Conservation (phyloP, 2,329 filamentous ascomycete species). For the Aureobasidium sp. region DNA sequence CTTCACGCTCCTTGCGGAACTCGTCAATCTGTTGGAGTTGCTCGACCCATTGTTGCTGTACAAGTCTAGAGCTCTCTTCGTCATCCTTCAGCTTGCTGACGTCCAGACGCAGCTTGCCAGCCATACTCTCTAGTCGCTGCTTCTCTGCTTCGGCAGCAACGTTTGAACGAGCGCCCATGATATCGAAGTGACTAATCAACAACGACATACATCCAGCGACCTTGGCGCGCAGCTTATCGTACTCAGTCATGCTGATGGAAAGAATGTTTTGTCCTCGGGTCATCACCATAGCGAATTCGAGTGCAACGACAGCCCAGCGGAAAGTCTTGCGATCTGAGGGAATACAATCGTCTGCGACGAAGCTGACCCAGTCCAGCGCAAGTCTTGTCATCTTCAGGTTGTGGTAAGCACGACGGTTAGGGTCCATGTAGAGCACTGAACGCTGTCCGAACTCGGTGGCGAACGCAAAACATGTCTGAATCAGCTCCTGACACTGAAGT, state of each 20-base stretch:
- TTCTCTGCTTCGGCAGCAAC: constrained; percentile 91
- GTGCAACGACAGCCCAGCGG: constrained; percentile 88
- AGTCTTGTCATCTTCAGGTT: constrained; percentile 90
- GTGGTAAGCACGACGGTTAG: constrained; percentile 92
- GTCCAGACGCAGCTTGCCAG: constrained; percentile 69
- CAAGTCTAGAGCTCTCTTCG: constrained; percentile 69
- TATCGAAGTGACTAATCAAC: constrained; percentile 96
- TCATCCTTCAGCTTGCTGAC: constrained; percentile 68
- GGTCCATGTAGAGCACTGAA: constrained; percentile 90
- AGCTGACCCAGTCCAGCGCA: constrained; percentile 93
- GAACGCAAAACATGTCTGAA: constrained; percentile 96
- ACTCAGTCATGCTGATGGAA: constrained; percentile 83
- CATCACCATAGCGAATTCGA: constrained; percentile 97
- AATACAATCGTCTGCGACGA: constrained; percentile 94
- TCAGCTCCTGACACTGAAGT: constrained; percentile 85
- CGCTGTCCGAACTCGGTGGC: constrained; percentile 98
- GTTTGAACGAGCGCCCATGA: constrained; percentile 92
- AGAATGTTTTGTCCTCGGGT: constrained; percentile 88
- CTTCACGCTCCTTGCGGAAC: constrained; percentile 66
- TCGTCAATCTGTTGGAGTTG: constrained; percentile 72
- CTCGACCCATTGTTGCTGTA: constrained; percentile 66
- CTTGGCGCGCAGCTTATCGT: constrained; percentile 70
- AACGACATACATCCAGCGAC: constrained; percentile 97
- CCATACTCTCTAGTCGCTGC: constrained; percentile 72
- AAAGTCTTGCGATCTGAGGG: constrained; percentile 93